Conservation (phyloP, 139 green algal species). For the Volvox africanus region DNA sequence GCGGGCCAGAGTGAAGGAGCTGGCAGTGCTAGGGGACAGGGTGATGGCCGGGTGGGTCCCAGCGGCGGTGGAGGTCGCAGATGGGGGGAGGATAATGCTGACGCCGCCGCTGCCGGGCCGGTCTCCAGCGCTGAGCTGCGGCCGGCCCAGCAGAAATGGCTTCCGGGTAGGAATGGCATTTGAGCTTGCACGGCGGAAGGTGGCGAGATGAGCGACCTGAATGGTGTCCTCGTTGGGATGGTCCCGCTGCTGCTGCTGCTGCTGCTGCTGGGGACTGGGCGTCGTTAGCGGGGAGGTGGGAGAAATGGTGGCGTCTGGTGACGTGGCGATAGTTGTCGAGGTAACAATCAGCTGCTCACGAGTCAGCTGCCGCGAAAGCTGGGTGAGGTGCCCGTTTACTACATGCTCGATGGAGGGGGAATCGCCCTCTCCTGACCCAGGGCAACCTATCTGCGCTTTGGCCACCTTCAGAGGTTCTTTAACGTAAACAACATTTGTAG, state of each 20-base stretch:
- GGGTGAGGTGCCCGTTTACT: background rate
- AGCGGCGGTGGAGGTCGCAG: background rate
- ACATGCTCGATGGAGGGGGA: background rate
- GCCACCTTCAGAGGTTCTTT: background rate
- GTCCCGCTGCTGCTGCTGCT: background rate
- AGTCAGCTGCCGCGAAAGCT: background rate
- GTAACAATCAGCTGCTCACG: background rate
- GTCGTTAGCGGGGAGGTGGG: background rate
- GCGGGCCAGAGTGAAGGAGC: conserved; percentile 18
- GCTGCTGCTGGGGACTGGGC: background rate
- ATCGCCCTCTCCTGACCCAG: background rate
- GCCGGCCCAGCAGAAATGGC: background rate
- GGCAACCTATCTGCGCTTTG: background rate
- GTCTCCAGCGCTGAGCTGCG: background rate
- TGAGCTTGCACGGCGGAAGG: background rate
- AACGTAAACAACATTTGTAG: background rate
- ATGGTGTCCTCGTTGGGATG: background rate
- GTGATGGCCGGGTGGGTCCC: no score
- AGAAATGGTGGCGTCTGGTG: background rate
- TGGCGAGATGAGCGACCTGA: background rate
- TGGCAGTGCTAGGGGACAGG: background rate
- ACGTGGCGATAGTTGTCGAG: background rate
- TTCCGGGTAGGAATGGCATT: background rate
- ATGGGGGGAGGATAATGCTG: no score
- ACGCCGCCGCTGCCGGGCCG: background rate